Percentiles rank a stretch among this genome's conserved stretches.
These are phyloP conservation scores for Clonostachys sp. DNA, from an alignment of 2,329 filamentous ascomycete species.

Conservation along the genomic window DNA sequence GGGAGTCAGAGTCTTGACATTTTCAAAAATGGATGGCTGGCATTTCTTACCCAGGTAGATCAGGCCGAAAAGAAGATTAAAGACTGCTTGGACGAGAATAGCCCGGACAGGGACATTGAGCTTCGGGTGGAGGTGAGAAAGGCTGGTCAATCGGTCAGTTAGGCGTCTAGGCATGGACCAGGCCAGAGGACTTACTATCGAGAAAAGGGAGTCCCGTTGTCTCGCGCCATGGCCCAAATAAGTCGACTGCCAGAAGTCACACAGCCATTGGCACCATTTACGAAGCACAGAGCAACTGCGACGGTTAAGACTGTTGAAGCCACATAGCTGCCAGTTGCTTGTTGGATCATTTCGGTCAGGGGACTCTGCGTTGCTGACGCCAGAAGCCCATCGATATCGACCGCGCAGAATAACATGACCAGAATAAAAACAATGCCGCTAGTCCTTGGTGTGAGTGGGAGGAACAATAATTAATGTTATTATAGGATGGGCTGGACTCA, in stretches of 20 bases:
- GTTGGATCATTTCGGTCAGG: conserved; percentile 37
- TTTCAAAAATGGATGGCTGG: too few relatives aligned
- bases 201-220: conserved; percentile 28
- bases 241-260: conserved; percentile 36
- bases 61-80: conserved; percentile 38
- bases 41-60: conserved; percentile 25
- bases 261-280: conserved; percentile 38
- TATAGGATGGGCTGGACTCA: too few relatives aligned
- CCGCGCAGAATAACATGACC: conserved; percentile 26
- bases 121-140: conserved; percentile 24
- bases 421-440: too few relatives aligned
- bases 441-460: too few relatives aligned
- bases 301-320: conserved; percentile 33
- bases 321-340: conserved; percentile 30
- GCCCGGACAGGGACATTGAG: conserved; percentile 35
- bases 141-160: conserved; percentile 3
- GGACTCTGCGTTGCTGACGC: conserved; percentile 34
- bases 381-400: conserved; percentile 26
- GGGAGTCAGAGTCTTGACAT: too few relatives aligned
- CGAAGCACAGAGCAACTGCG: conserved; percentile 34
- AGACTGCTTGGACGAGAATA: conserved; percentile 31
- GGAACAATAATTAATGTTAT: too few relatives aligned
- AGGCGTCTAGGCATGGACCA: too few relatives aligned
- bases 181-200: conserved; percentile 6
- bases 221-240: conserved; percentile 39